Conservation (phyloP, 257 asterid genomes). For the Leonotis leonurus region DNA sequence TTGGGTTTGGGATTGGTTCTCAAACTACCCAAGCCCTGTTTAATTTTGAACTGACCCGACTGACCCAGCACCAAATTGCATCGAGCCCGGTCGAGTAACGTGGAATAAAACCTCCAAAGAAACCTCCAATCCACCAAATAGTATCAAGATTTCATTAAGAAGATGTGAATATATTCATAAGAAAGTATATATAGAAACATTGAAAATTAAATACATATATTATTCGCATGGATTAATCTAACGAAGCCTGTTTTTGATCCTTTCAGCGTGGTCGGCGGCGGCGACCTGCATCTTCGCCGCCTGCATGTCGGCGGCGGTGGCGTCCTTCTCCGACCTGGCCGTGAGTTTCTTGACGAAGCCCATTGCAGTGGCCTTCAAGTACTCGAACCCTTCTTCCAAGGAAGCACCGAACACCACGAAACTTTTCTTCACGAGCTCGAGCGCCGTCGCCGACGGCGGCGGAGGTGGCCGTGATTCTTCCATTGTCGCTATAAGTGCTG, state of each 20-base stretch:
- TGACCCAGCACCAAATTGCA: too few species aligned
- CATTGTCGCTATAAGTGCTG: not conserved
- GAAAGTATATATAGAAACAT: too few species aligned
- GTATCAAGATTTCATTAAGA: too few species aligned
- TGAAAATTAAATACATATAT: too few species aligned
- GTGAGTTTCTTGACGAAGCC: slow-evolving; percentile 13
- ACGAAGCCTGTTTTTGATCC: slow-evolving; percentile 1
- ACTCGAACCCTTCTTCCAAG: slow-evolving; percentile 3
- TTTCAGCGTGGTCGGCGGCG: slow-evolving; percentile 21
- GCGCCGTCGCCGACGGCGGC: not conserved
- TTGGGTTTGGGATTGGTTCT: too few species aligned
- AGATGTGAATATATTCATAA: too few species aligned
- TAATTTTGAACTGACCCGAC: too few species aligned
- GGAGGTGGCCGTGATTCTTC: slow-evolving; percentile 3
- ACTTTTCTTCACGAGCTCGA: not conserved
- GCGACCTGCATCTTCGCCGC: slow-evolving; percentile 26
- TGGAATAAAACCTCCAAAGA: too few species aligned
- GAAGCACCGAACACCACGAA: slow-evolving; percentile 6
- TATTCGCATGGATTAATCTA: not conserved
- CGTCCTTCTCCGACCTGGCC: slow-evolving; percentile 25
- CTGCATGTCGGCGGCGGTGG: slow-evolving; percentile 22
- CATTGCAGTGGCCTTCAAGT: slow-evolving; percentile 10
- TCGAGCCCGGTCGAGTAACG: too few species aligned
- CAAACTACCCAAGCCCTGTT: too few species aligned
- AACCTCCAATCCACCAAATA: too few species aligned